These are phyloP conservation scores for Saccharomycopsis sp. DNA, from an alignment of 805 yeast genomes.

Conservation along the genomic window DNA sequence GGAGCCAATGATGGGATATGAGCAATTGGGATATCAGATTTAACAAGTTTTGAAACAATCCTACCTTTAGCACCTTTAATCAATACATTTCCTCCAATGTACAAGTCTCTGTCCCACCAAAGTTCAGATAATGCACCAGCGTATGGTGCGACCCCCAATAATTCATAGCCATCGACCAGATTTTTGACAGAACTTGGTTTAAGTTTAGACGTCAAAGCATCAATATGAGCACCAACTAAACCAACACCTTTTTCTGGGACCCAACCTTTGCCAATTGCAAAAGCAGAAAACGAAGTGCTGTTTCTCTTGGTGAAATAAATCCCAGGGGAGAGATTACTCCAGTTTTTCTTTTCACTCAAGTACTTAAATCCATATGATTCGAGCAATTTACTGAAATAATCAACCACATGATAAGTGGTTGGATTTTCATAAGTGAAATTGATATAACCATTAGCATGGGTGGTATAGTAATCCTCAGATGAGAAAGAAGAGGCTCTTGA, in stretches of 20 bases:
- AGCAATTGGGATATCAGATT: slow-evolving; percentile 63
- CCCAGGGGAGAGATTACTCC: slow-evolving; percentile 45
- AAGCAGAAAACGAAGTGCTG: slow-evolving; percentile 63
- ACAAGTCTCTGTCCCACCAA: slow-evolving; percentile 85
- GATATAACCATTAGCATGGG: slow-evolving; percentile 45
- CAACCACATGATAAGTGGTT: slow-evolving; percentile 67
- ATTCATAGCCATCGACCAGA: slow-evolving; percentile 64
- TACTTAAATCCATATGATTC: slow-evolving; percentile 56
- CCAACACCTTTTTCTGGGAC: slow-evolving; percentile 59
- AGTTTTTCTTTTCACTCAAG: slow-evolving; percentile 54
- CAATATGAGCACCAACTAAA: slow-evolving; percentile 68
- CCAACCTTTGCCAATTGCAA: slow-evolving; percentile 63
- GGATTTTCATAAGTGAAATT: slow-evolving; percentile 69
- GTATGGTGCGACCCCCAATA: slow-evolving; percentile 80
- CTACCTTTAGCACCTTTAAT: slow-evolving; percentile 28
- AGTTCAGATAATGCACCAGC: slow-evolving; percentile 58
- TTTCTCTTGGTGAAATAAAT: slow-evolving; percentile 62
- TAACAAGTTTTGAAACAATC: slow-evolving; percentile 40
- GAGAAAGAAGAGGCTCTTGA: slow-evolving; percentile 1
- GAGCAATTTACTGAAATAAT: slow-evolving; percentile 41
- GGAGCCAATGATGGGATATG: slow-evolving; percentile 82
- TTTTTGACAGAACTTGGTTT: slow-evolving; percentile 64
- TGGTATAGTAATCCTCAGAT: slow-evolving; percentile 25
- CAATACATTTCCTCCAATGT: slow-evolving; percentile 72
- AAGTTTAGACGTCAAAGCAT: slow-evolving; percentile 58